phyloP scores from a whole-genome alignment of 1,284 basidiomycete species.

The Rhodotorula sp. region DNA sequence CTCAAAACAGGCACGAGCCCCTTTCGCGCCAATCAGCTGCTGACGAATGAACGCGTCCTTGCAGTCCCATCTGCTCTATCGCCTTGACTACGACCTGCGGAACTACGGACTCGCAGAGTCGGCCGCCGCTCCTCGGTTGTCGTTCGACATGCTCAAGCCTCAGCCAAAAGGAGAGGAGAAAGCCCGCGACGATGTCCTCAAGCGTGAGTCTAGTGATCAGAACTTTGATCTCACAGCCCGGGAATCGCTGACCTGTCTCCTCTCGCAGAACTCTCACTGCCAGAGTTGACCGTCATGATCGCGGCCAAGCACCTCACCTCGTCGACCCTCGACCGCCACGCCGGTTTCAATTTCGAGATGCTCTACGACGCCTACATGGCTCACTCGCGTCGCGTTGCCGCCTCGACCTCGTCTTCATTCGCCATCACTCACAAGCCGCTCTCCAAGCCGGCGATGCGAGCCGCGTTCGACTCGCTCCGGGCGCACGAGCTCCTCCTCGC shows the following conservation, averaged over 20 bases:
- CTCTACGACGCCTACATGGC: slow-evolving; percentile 37
- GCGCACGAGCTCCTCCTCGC: slow-evolving; percentile 36
- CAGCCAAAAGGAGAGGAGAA: slow-evolving; percentile 2
- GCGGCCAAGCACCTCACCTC: slow-evolving; percentile 41
- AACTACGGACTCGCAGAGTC: neutral
- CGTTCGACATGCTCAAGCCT: slow-evolving; percentile 12
- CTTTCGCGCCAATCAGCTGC: too few relatives aligned
- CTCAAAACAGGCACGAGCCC: neutral
- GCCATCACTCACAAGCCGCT: slow-evolving; percentile 10
- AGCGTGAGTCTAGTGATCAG: slow-evolving; percentile 8
- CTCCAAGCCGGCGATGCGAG: slow-evolving; percentile 7
- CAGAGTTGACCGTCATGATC: slow-evolving; percentile 42
- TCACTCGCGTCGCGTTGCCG: slow-evolving; percentile 20
- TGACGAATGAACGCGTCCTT: accelerated
- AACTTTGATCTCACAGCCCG: too few relatives aligned
- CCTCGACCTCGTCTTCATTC: slow-evolving; percentile 24
- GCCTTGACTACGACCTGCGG: slow-evolving; percentile 12
- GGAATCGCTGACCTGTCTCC: neutral
- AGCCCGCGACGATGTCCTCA: slow-evolving; percentile 23
- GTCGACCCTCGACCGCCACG: slow-evolving; percentile 31
- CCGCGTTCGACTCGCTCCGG: slow-evolving; percentile 42
- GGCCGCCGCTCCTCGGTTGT: slow-evolving; percentile 10
- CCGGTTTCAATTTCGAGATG: slow-evolving; percentile 44
- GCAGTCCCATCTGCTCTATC: slow-evolving; percentile 20
- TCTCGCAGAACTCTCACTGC: slow-evolving; percentile 35